Percentiles rank a stretch among this genome's conserved stretches.
Evolutionary conservation across 2,329 filamentous ascomycete species (phyloP).

Genomic region (Colletotrichum musae): DNA sequence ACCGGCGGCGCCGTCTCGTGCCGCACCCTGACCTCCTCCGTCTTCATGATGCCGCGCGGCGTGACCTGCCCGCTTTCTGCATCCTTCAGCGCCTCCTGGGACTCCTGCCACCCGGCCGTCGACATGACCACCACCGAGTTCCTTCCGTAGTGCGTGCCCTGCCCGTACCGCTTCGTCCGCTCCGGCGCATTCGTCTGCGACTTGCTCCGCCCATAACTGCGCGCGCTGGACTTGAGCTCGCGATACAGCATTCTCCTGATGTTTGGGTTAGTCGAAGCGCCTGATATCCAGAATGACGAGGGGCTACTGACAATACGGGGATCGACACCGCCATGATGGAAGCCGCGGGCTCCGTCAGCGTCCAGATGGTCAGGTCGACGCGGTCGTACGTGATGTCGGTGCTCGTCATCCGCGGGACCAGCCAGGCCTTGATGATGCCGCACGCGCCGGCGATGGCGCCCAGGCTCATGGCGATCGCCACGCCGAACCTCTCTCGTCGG

Average conservation of each 20-base stretch:
- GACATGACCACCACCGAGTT: constrained; percentile 53
- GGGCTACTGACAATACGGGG: constrained; percentile 49
- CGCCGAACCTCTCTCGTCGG: constrained; percentile 51
- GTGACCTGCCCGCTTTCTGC: constrained; percentile 27
- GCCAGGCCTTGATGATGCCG: constrained; percentile 53
- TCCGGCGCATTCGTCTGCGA: constrained; percentile 38
- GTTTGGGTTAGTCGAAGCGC: not conserved
- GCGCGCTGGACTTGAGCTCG: constrained; percentile 50
- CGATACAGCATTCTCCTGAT: constrained; percentile 52
- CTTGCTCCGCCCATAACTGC: constrained; percentile 46
- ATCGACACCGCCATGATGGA: constrained; percentile 55
- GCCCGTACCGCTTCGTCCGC: constrained; percentile 42
- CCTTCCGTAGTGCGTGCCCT: constrained; percentile 46
- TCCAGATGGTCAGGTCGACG: constrained; percentile 54
- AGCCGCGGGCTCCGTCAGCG: constrained; percentile 51
- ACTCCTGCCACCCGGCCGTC: constrained; percentile 49
- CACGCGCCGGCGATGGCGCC: constrained; percentile 50
- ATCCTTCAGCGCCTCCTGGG: constrained; percentile 50
- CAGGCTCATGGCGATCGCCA: constrained; percentile 54
- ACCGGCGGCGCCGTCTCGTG: constrained; percentile 39
- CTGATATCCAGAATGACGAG: no score
- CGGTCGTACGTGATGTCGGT: constrained; percentile 52
- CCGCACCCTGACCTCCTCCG: constrained; percentile 48
- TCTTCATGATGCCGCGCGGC: constrained; percentile 48
- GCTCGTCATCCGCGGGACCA: constrained; percentile 51